Conservation (phyloP, 257 asterid species). For the Solanum appendiculatum region DNA sequence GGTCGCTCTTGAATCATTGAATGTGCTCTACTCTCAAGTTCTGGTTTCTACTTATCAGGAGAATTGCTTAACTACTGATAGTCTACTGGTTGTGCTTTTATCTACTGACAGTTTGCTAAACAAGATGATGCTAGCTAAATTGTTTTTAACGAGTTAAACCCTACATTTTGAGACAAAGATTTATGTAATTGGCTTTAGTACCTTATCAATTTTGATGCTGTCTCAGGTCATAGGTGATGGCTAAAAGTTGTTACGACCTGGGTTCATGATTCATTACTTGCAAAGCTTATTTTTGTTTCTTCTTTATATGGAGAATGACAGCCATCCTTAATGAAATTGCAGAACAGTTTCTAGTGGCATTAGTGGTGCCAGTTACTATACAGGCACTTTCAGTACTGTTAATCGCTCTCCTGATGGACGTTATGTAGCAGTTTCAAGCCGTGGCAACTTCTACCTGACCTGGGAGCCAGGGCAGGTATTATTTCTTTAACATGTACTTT, state of each 20-base stretch:
- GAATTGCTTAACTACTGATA: not conserved
- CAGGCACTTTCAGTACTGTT: slow-evolving; percentile 87
- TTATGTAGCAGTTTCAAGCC: slow-evolving; percentile 98
- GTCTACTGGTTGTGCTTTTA: not conserved
- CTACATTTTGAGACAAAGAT: not conserved
- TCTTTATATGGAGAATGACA: slow-evolving; percentile 7
- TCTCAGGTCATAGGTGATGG: not conserved
- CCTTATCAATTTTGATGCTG: not conserved
- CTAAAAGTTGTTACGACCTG: not conserved
- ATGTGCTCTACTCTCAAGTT: not conserved
- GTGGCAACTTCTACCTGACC: slow-evolving; percentile 95
- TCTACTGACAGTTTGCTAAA: not conserved
- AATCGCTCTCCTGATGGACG: slow-evolving; percentile 95
- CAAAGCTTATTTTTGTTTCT: slow-evolving; percentile 1
- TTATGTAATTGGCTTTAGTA: not conserved
- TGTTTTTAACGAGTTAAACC: not conserved
- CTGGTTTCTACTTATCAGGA: not conserved
- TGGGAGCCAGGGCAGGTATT: slow-evolving; percentile 99
- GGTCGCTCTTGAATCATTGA: not conserved
- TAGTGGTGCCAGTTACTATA: slow-evolving; percentile 98
- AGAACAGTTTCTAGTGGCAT: slow-evolving; percentile 99
- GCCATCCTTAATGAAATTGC: slow-evolving; percentile 39
- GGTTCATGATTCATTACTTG: not conserved
- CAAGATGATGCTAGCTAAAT: not conserved
- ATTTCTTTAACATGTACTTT: not conserved